These are phyloP conservation scores for Moricandia moricandioides DNA, from an alignment of 345 rosid species.

Conservation along the genomic window DNA sequence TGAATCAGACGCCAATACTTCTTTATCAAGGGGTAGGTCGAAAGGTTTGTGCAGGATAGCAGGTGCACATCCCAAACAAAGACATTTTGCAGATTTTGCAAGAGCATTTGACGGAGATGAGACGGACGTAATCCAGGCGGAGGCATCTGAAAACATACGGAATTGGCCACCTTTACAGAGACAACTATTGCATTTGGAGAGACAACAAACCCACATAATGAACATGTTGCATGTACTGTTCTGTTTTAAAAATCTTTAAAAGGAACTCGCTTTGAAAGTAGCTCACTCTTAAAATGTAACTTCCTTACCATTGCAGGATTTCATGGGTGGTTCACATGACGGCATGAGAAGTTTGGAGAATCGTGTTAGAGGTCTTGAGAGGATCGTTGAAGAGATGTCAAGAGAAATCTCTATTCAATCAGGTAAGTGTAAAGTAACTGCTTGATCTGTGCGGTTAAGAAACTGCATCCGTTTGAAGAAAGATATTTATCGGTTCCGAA, in stretches of 20 bases:
- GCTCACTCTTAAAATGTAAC: slow-evolving; percentile 24
- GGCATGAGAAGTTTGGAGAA: slow-evolving; percentile 84
- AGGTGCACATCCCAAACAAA: slow-evolving; percentile 34
- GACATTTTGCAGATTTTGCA: slow-evolving; percentile 38
- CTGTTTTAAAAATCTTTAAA: slow-evolving; percentile 10
- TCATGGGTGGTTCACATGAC: slow-evolving; percentile 96
- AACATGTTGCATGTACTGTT: slow-evolving; percentile 77
- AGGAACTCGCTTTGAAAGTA: slow-evolving; percentile 13
- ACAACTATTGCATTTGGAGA: slow-evolving; percentile 81
- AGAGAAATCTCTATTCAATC: slow-evolving; percentile 76
- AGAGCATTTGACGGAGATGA: slow-evolving; percentile 56
- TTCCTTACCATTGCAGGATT: slow-evolving; percentile 56
- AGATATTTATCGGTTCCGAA: slow-evolving; percentile 40
- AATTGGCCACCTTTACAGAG: slow-evolving; percentile 92
- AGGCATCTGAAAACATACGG: slow-evolving; percentile 53
- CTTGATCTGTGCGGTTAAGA: slow-evolving; percentile 47
- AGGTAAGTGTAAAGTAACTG: slow-evolving; percentile 56
- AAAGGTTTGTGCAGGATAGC: slow-evolving; percentile 47
- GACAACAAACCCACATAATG: slow-evolving; percentile 89
- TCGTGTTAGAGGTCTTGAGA: slow-evolving; percentile 93
- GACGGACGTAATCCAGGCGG: slow-evolving; percentile 48
- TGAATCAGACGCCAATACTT: slow-evolving; percentile 49
- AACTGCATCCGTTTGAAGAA: slow-evolving; percentile 47
- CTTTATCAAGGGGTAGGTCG: slow-evolving; percentile 49
- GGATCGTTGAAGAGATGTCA: slow-evolving; percentile 88